Base-by-base conservation (phyloP, 805 yeast genomes). In the Cyberlindnera mississippiensis region DNA sequence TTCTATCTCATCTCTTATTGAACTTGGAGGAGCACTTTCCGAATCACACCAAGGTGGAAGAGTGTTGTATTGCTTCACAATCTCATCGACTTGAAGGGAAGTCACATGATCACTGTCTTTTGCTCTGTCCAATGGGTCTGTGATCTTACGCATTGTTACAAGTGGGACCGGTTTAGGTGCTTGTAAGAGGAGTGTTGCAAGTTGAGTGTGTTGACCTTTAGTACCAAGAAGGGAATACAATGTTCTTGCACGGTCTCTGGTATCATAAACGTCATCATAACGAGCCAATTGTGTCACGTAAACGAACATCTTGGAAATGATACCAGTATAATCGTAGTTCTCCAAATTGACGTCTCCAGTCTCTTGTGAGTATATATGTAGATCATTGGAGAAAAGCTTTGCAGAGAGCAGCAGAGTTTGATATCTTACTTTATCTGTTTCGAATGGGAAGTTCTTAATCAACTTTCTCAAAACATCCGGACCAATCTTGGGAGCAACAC, bases 201-300 rank as follows among this genome's bases (percentile, higher is more conserved):
- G 66, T 45, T 82, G 80, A 17, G 72, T 70, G 40, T 78, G 66
- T 17, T 42, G 39, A 2, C 44, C 48, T 33, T 68, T 68, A 1
- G 71, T 56, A 4, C 71, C 72, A 36, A 88, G 66, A 4, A 91
- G 64, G 0, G 87, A 74, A 18, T 76, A 67, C 22, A 87, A 68
- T 65, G 82, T 71, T 51, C 99, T 71, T 0, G 96, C 88, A 45
- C 91, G 72, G 57, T 93, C 98, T 45, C 98, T 72, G 1, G 86
- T 75, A 56, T 87, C 96, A 52, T 78, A 78, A 4, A 77, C 74
- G 6, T 72, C 68, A 59, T 93, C 99, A 58, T 80, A 85, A 48
- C 81, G 78, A 11, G 85, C 76, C 36, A 87, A 65, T 16, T 79
- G 76, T 32, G 87, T 61, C 1, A 76, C 74, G 51, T 80, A 71